Evolutionary conservation across 169 alveolate genomes (phyloP), one percentile per base, ranked within the genome.

Genomic region (Eimeria praecox): DNA sequence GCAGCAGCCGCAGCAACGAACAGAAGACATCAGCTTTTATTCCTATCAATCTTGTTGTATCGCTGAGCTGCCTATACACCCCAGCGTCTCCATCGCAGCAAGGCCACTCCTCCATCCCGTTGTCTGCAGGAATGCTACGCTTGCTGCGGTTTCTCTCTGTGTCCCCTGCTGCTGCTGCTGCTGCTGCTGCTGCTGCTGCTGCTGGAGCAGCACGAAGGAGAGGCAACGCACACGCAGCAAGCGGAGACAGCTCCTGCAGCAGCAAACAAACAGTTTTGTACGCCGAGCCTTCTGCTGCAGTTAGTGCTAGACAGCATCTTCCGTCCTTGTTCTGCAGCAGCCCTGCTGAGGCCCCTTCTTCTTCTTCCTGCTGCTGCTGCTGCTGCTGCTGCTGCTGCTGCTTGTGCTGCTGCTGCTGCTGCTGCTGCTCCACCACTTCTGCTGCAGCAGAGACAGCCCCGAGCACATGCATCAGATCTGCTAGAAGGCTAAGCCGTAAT

Each of bases 361-460:
- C 35, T 75, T n/a, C 54, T 4, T n/a, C n/a, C n/a, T n/a, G 42
- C 66, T 38, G 85, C 30, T 20, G 85, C 33, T 73, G 35, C 16
- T 73, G 56, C 9, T 35, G 33, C 54, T 35, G 86, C 20, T 73
- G 56, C 35, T 75, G 54, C 54, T 4, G 86, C 59, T 22, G n/a
- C 22, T 46, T 66, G 71, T n/a, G 20, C 69, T 46, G 86, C 56
- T 77, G 62, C 90, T 83, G 91, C 54, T 83, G 91, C 54, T 30
- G 90, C 62, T 46, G 95, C 92, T 54, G 94, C 94, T 40, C 30
- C 82, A 54, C 91, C 56, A 40, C 83, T 2, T 59, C 94, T 22
- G 80, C 94, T 20, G 94, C 94, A 35, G 87, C 92, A 20, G 88
- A 86, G 30, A 86, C 92, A 8, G 95, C 95, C 0, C 92, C 95